These are phyloP conservation scores for Jimgerdemannia lactiflua DNA, from an alignment of 192 early-diverging fungal species.

Conservation along the genomic window DNA sequence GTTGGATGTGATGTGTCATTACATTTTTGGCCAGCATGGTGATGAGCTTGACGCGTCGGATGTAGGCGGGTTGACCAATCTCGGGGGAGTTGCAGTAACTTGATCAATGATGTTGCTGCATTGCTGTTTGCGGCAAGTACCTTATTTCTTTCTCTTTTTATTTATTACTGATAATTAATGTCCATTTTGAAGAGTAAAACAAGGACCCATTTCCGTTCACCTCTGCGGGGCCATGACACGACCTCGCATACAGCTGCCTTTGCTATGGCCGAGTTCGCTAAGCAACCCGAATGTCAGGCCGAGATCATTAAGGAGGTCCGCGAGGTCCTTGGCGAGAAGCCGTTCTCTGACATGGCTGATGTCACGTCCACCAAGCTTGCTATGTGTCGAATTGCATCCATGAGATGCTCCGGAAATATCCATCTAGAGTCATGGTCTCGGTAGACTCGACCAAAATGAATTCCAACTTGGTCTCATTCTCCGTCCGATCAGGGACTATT, in stretches of 20 bases:
- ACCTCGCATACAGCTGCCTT: constrained; percentile 42
- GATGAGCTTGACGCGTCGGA: constrained; percentile 35
- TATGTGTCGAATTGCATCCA: constrained; percentile 22
- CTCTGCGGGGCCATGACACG: constrained; percentile 38
- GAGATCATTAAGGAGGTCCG: constrained; percentile 33
- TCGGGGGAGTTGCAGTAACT: too few species aligned
- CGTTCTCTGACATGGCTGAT: constrained; percentile 2
- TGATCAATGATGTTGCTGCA: too few species aligned
- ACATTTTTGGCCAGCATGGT: constrained; percentile 21
- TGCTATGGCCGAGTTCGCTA: constrained; percentile 35
- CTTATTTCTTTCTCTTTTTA: too few species aligned
- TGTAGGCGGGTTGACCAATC: too few species aligned
- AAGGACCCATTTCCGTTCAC: too few species aligned
- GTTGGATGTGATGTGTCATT: constrained; percentile 35
- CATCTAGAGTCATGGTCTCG: constrained; percentile 31
- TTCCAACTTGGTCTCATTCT: too few species aligned
- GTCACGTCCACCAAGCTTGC: constrained; percentile 22
- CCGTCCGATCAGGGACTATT: constrained; percentile 26
- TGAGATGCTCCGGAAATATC: constrained; percentile 32
- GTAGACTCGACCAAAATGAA: constrained; percentile 13
- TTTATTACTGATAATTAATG: too few species aligned
- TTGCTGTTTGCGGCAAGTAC: too few species aligned
- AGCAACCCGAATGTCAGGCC: constrained; percentile 37
- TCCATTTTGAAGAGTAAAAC: too few species aligned
- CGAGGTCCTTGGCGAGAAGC: constrained; percentile 20